Evolutionary conservation across 441 rosid species (phyloP).

Genomic region (Gossypium lobatum): DNA sequence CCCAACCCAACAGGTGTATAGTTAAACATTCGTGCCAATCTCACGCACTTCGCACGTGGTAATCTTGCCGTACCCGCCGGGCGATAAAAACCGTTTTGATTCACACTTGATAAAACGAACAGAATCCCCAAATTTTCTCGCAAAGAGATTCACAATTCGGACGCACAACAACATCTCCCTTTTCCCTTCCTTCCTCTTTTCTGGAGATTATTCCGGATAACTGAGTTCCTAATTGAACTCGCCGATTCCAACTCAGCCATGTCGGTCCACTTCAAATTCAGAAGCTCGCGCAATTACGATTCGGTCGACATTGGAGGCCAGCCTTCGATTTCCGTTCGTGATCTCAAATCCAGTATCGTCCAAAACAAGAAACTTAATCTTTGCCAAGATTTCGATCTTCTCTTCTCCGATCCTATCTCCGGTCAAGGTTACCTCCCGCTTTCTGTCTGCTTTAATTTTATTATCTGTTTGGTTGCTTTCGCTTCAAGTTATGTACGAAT

Average conservation of each 20-base stretch:
- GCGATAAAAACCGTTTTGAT: not conserved
- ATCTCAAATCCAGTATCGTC: conserved; percentile 43
- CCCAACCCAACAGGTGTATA: not conserved
- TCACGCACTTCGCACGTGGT: not conserved
- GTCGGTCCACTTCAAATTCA: conserved; percentile 1
- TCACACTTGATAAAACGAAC: not conserved
- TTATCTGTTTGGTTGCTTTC: not conserved
- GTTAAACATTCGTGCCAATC: not conserved
- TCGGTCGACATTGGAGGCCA: conserved; percentile 36
- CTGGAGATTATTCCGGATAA: not conserved
- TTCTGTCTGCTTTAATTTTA: not conserved
- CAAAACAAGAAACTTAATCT: conserved; percentile 31
- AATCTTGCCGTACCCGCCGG: not conserved
- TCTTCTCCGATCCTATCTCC: conserved; percentile 36
- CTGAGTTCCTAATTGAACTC: not conserved
- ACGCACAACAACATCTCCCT: not conserved
- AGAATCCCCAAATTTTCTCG: not conserved
- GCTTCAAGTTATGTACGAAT: not conserved
- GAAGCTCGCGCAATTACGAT: conserved; percentile 35
- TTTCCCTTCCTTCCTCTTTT: not conserved
- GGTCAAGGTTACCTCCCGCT: conserved; percentile 34
- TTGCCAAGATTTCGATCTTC: conserved; percentile 42
- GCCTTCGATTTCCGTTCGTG: conserved; percentile 35
- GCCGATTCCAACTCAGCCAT: not conserved
- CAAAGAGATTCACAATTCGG: not conserved